Evolutionary conservation across 2,329 filamentous ascomycete genomes (phyloP).

Genomic region (Thelonectria rubi): DNA sequence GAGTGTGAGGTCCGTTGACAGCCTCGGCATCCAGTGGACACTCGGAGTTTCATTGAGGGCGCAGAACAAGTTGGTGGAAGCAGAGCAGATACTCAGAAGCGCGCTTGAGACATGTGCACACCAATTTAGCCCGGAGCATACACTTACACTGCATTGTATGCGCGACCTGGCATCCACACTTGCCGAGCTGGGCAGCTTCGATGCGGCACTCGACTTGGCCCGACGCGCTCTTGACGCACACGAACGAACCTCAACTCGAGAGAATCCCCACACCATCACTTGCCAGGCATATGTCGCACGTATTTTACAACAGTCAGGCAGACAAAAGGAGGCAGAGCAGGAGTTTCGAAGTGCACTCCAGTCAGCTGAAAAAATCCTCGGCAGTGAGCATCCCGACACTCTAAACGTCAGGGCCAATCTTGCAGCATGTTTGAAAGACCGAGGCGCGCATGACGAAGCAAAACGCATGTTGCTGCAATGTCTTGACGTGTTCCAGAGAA

Average conservation of each 20-base stretch:
- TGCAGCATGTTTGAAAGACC: background rate
- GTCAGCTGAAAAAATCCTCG: background rate
- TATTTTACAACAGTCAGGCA: background rate
- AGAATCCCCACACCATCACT: background rate
- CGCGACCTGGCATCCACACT: background rate
- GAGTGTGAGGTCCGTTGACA: background rate
- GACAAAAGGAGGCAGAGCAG: background rate
- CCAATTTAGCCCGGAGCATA: background rate
- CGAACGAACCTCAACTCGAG: background rate
- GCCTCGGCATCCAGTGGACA: background rate
- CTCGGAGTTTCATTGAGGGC: background rate
- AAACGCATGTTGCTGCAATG: background rate
- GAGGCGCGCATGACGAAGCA: background rate
- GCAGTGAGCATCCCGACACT: background rate
- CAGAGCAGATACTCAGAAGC: background rate
- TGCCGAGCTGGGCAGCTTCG: background rate
- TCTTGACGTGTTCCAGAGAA: background rate
- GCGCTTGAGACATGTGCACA: background rate
- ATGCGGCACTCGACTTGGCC: background rate
- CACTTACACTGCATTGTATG: background rate
- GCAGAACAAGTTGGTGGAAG: background rate
- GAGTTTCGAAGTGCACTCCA: background rate
- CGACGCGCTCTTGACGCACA: background rate
- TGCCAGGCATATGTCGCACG: background rate
- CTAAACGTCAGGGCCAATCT: background rate